Base-by-base conservation (phyloP, 257 asterid species). In the Ligustrum vulgare region DNA sequence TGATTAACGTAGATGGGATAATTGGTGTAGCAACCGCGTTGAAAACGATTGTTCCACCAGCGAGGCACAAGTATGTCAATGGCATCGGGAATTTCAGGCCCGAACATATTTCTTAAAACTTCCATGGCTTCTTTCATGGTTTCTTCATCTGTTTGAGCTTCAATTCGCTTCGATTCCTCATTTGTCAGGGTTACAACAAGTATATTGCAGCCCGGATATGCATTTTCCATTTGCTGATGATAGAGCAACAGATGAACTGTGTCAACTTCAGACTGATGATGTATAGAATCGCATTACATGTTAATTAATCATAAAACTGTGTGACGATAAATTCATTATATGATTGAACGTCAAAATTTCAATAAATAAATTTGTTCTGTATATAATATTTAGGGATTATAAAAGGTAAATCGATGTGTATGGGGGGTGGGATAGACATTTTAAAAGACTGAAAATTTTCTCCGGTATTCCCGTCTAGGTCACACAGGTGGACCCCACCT, bases 11-110 rank as follows among this genome's bases (percentile, higher is more conserved):
- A 82, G 36, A 94, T 89, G 0, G 98, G 98, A 80, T 88, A 94
- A 75, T 94, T 94, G 56, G 90, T 90, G 78, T 94, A 94, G 86
- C 98, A 92, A 6, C 98, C 97, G 22, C 93, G 86, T 79, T 92
- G 98, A 83, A 94, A 89, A 16, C 96, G 89, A 72, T 92, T 92
- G 62, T 87, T 94, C 98, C 97, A 94, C 98, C 98, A 94, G 18
- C 94, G 97, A 0, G 98, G 98, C 70, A 94, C 94, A 0, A 94
- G 84, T 77, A 94, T 90, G 79, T 92, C 88, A 0, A 83, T 79
- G 51, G 97, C 97, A 34, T 82, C 80, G 0, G 98, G 98, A 71
- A 89, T 92, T 31, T 89, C 82, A 6, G 82, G 79, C 35, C 98
- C 97, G 71, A 94, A 94, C 94, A 94, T 94, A 87, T 89, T 89